A percentile compares a stretch with the other conserved stretches of the same genome.
Conservation (phyloP, 345 rosid species). For the Toxicodendron radicans region DNA sequence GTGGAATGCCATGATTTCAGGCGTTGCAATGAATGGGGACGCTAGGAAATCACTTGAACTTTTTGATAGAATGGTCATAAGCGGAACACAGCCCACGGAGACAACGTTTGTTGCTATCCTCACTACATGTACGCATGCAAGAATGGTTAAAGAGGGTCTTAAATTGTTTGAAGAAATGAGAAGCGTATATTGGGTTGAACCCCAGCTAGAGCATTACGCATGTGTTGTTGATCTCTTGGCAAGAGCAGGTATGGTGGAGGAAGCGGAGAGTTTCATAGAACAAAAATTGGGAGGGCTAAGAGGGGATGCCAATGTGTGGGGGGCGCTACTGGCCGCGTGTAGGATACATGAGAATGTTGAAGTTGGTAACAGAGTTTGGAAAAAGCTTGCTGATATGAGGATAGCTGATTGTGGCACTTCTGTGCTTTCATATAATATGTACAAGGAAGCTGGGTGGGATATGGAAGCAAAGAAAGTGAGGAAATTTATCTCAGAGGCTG, state of each 20-base stretch:
- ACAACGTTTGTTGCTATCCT: constrained; percentile 35
- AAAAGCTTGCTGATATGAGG: constrained; percentile 28
- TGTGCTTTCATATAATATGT: constrained; percentile 34
- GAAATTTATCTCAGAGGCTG: constrained; percentile 24
- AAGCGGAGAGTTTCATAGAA: constrained; percentile 34
- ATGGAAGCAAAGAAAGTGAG: constrained; percentile 30
- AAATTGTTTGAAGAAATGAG: constrained; percentile 30
- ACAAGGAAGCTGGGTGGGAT: constrained; percentile 40
- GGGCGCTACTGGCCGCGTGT: constrained; percentile 36
- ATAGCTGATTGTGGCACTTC: constrained; percentile 25
- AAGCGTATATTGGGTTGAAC: constrained; percentile 21
- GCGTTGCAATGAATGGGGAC: constrained; percentile 38
- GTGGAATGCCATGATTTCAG: constrained; percentile 40
- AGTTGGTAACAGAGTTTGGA: constrained; percentile 40
- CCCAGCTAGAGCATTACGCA: constrained; percentile 34
- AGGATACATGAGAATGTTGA: constrained; percentile 37
- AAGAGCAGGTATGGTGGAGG: constrained; percentile 34
- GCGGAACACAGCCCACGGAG: constrained; percentile 33
- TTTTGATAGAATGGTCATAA: constrained; percentile 24
- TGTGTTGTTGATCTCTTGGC: constrained; percentile 39
- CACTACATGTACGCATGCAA: constrained; percentile 33
- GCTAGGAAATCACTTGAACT: constrained; percentile 30
- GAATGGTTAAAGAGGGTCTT: constrained; percentile 30
- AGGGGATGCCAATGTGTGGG: constrained; percentile 40
- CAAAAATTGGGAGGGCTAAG: constrained; percentile 34